Conservation (phyloP, 192 early-diverging fungal genomes). For the Gonapodya prolifera region DNA sequence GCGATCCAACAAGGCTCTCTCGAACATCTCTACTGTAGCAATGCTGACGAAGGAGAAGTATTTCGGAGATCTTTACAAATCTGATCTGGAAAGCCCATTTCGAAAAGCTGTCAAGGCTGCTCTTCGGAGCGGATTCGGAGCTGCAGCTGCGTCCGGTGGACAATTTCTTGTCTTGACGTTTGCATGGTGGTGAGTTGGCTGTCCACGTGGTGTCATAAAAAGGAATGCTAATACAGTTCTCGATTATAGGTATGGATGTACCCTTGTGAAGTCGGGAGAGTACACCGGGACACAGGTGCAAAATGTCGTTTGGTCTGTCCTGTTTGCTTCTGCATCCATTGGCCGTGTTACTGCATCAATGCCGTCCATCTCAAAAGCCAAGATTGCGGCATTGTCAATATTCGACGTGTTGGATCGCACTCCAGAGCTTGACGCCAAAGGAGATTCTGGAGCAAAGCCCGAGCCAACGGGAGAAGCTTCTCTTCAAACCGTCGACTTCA, state of each 20-base stretch:
- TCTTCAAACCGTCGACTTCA: slow-evolving; percentile 13
- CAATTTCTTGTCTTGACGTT: background rate
- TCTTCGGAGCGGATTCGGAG: background rate
- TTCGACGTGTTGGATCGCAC: slow-evolving; percentile 32
- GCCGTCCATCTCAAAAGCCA: slow-evolving; percentile 23
- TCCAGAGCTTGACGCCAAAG: slow-evolving; percentile 25
- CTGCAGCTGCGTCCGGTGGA: background rate
- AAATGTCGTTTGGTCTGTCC: background rate
- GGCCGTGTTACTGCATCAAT: background rate
- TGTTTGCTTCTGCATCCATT: background rate
- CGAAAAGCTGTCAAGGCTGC: background rate
- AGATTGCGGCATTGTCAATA: slow-evolving; percentile 35
- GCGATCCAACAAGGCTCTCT: background rate
- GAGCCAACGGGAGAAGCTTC: slow-evolving; percentile 20
- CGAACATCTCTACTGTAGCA: background rate
- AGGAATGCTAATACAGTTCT: too few species aligned
- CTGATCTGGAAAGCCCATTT: background rate
- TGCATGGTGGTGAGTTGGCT: too few species aligned
- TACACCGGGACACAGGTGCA: background rate
- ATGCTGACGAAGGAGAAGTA: background rate
- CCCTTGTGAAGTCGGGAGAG: background rate
- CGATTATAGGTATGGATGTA: background rate
- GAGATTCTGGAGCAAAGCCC: slow-evolving; percentile 17
- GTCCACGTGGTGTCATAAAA: too few species aligned
- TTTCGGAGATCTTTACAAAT: background rate